A percentile compares a stretch with the other conserved stretches of the same genome.
These are phyloP conservation scores for Clathrospora elynae DNA, from an alignment of 2,329 filamentous ascomycete genomes.

Conservation along the genomic window DNA sequence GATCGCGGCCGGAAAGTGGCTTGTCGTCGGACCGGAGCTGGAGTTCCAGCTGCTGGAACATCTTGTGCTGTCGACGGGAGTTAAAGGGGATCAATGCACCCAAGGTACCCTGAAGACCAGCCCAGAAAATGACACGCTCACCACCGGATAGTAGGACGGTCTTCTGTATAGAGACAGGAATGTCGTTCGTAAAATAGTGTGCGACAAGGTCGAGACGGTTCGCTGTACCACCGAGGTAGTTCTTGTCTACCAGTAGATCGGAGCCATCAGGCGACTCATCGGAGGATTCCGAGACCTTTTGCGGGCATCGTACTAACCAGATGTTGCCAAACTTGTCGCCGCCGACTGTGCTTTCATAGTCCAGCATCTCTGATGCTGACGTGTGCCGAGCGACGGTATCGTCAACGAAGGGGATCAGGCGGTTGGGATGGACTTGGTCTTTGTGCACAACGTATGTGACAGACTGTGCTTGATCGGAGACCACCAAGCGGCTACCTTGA, in stretches of 20 bases:
- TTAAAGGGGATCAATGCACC: conserved; percentile 92
- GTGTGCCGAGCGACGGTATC: conserved; percentile 91
- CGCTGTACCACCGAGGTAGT: conserved; percentile 87
- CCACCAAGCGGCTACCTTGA: conserved; percentile 87
- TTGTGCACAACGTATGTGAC: conserved; percentile 95
- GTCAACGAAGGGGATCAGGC: conserved; percentile 89
- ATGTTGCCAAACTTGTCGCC: conserved; percentile 98
- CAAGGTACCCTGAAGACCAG: conserved; percentile 90
- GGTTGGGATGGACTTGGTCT: conserved; percentile 73
- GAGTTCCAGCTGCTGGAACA: conserved; percentile 93
- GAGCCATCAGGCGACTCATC: conserved; percentile 91
- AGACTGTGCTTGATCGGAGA: conserved; percentile 90
- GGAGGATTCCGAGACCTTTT: conserved; percentile 83
- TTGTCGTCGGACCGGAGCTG: conserved; percentile 78
- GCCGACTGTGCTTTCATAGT: conserved; percentile 94
- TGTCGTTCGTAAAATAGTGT: conserved; percentile 89
- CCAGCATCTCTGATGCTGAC: conserved; percentile 88
- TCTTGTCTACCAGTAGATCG: conserved; percentile 86
- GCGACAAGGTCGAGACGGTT: conserved; percentile 83
- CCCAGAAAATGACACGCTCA: conserved; percentile 90
- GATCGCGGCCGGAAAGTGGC: conserved; percentile 87
- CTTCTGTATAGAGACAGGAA: conserved; percentile 88
- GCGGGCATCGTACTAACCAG: conserved; percentile 86
- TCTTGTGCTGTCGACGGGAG: conserved; percentile 91
- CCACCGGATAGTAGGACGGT: conserved; percentile 89